Percentiles rank a stretch among this genome's conserved stretches.
phyloP scores from a whole-genome alignment of 768 basidiomycete genomes.

The Naematelia encephala region DNA sequence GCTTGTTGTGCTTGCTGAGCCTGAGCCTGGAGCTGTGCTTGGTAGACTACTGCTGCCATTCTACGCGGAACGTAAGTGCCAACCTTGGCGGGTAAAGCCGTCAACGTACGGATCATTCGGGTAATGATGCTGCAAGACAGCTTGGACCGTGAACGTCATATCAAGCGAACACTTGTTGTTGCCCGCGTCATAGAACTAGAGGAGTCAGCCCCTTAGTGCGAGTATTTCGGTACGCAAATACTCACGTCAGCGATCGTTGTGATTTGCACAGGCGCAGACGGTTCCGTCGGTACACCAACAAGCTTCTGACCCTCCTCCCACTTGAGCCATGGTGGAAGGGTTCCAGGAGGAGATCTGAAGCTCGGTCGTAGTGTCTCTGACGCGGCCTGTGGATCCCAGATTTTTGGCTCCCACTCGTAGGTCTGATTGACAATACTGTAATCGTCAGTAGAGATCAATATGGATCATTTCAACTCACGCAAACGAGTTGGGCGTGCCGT shows the following conservation, averaged over 20 bases:
- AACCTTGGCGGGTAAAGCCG: neutral
- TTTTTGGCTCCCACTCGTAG: conserved; percentile 87
- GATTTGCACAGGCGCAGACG: conserved; percentile 71
- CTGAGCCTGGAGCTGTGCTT: neutral
- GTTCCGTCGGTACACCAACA: conserved; percentile 72
- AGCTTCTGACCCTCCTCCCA: conserved; percentile 74
- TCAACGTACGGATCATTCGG: neutral
- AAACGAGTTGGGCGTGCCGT: conserved; percentile 73
- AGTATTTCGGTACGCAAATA: neutral
- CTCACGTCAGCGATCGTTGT: conserved; percentile 63
- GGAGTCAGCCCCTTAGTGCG: neutral
- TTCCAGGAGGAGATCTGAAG: conserved; percentile 67
- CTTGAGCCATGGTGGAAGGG: conserved; percentile 75
- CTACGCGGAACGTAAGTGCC: neutral
- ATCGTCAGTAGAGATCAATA: conserved; percentile 1
- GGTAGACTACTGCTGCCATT: neutral
- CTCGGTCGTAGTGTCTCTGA: conserved; percentile 72
- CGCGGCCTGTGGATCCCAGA: conserved; percentile 95
- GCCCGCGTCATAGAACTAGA: conserved; percentile 16
- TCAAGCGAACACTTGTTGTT: conserved; percentile 12
- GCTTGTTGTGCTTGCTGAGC: neutral
- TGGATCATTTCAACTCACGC: conserved; percentile 53
- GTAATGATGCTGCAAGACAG: conserved; percentile 8
- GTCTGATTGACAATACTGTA: conserved; percentile 54
- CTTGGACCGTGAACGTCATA: conserved; percentile 19